Base-by-base conservation (phyloP, 352 stramenopile genomes). In the Phytophthora hybrid region DNA sequence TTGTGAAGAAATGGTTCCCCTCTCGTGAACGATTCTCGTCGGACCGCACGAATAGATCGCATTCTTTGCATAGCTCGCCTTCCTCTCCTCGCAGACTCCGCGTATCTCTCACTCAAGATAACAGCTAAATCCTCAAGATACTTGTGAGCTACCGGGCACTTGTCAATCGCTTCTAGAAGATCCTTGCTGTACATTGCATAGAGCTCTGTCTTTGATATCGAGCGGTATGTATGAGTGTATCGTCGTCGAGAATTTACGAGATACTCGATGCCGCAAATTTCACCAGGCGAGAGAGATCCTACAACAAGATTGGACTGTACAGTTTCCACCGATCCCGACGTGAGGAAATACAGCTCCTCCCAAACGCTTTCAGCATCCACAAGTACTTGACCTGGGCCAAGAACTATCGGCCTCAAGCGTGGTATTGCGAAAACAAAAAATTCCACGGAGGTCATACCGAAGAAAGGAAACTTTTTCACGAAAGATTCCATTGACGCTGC, bases 281-380 rank as follows among this genome's bases (percentile, higher is more conserved):
- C 86, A 8, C 87, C 85, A 5, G 81, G 70, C 0, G 78, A 79
- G 8, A 93, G 80, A 1, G 86, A 87, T 3, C 84, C 84, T 4
- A 89, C 83, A 14, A 92, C 81, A 5, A 84, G 64, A 41, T 95
- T 92, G 8, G 70, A 83, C 7, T 79, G 83, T 21, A 93, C 74
- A 0, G 78, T 84, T 37, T 95, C 85, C 44, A 95, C 70, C 0
- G 80, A 83, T 3, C 86, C 88, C 10, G 34, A 76, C 0, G 85
- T 82, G 19, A 95, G 74, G 37, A 95, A 95, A 44, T 95, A 93
- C 3, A 95, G 68, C 66, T 93, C 86, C 68, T 93, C 88, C 88
- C 88, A 93, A 1, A 95, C 86, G 57, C 88, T 93, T 70, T 93
- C 88, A 0, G 80, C 84, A 55, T 95, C 88, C 0, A 95, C 85